phyloP scores from a whole-genome alignment of 2,329 filamentous ascomycete genomes.

The Pyrenophora graminea region DNA sequence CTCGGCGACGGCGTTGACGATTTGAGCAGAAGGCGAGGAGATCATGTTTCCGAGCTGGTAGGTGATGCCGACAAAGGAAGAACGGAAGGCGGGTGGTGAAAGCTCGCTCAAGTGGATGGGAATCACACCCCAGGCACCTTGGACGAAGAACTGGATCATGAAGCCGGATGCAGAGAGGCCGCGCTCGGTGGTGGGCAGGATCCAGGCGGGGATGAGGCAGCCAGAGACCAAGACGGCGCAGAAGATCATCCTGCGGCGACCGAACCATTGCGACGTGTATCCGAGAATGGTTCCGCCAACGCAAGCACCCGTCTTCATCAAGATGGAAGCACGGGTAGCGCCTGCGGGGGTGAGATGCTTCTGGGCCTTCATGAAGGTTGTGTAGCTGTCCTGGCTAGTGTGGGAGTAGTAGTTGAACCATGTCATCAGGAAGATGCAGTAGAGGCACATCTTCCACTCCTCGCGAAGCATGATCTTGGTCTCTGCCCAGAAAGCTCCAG shows the following conservation, averaged over 20 bases:
- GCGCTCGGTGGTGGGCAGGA: slow-evolving; percentile 64
- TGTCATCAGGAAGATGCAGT: slow-evolving; percentile 78
- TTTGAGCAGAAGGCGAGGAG: slow-evolving; percentile 72
- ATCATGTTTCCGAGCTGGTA: slow-evolving; percentile 80
- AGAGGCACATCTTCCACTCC: slow-evolving; percentile 78
- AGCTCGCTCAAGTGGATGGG: slow-evolving; percentile 75
- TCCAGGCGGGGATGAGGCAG: slow-evolving; percentile 70
- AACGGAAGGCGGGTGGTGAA: slow-evolving; percentile 70
- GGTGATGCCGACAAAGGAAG: slow-evolving; percentile 70
- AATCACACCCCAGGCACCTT: slow-evolving; percentile 52
- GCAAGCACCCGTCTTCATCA: slow-evolving; percentile 79
- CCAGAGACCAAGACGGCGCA: slow-evolving; percentile 63
- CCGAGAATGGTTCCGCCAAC: slow-evolving; percentile 74
- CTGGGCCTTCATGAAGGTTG: slow-evolving; percentile 75
- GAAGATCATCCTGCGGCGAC: slow-evolving; percentile 71
- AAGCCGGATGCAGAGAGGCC: slow-evolving; percentile 68
- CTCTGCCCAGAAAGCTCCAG: slow-evolving; percentile 67
- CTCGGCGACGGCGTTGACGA: slow-evolving; percentile 75
- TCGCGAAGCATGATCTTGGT: slow-evolving; percentile 67
- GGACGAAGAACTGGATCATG: slow-evolving; percentile 64
- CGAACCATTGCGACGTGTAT: slow-evolving; percentile 75
- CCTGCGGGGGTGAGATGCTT: slow-evolving; percentile 68
- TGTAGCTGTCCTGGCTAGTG: slow-evolving; percentile 80
- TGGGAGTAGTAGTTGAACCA: slow-evolving; percentile 70
- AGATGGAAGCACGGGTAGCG: slow-evolving; percentile 74